Base-by-base conservation (phyloP, 2,329 filamentous ascomycete genomes). In the Pseudogymnoascus pannorum region DNA sequence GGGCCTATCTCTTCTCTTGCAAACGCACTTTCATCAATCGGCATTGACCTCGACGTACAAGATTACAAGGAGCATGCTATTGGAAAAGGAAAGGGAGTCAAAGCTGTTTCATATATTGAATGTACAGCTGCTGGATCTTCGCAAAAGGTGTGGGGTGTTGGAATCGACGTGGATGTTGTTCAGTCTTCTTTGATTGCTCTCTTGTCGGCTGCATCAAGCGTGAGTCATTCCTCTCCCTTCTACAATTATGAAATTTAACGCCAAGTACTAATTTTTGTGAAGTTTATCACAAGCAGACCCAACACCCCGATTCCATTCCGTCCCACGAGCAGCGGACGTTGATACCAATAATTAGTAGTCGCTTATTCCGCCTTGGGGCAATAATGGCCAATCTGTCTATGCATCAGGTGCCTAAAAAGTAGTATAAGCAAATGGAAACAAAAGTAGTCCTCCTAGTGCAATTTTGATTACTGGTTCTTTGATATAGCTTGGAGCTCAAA, bases 21-120 rank as follows among this genome's bases (percentile, higher is more conserved):
- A 1, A 87, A 91, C 68, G 93, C 92, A 14, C 81, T 99, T 44
- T 84, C 85, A 68, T 80, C 81, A 14, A 77, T 97, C 33, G 90
- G 91, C 62, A 87, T 97, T 65, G 87, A 95, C 70, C 79, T 97
- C 22, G 93, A 97, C 71, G 91, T 97, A 59, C 84, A 87, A 51
- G 91, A 97, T 74, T 97, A 97, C 80, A 96, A 95, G 79, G 94
- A 97, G 75, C 93, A 97, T 76, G 88, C 92, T 26, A 92, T 97
- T 68, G 91, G 91, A 66, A 80, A 81, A 59, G 91, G 90, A 64
- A 84, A 86, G 62, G 85, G 91, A 64, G 91, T 93, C 67, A 95
- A 95, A 78, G 93, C 93, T n/a, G 93, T 92, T 1, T 91, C 92
- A 2, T 97, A 95, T 72, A 96, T 97, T 66, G 90, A 97, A 75